Evolutionary conservation across 257 asterid genomes (phyloP), one percentile per base, ranked within the genome.

Genomic region (Apocynum venetum): DNA sequence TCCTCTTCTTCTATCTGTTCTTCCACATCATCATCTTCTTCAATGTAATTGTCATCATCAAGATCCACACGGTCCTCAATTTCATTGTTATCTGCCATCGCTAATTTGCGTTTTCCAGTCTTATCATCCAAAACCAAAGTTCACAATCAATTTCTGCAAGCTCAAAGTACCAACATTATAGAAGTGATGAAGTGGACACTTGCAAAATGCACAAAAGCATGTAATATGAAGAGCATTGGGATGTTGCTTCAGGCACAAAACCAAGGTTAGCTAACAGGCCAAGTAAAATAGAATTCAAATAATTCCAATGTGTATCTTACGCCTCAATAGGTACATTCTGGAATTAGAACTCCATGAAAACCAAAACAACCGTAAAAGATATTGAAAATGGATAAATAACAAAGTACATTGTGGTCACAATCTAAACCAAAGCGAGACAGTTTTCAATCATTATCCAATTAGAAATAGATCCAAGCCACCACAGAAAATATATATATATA

Each of bases 41-140:
- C 97, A 2, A 87, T 79, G 84, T 89, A 94, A 84, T 90, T 89
- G 79, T 94, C 98, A 82, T 92, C 97, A 73, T 94, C 97, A 75
- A 94, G 90, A 75, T 94, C 97, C 83, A 92, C 97, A 46, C 88
- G 95, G 84, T 94, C 98, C 68, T 92, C 97, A 77, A 89, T 83
- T 83, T 94, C 97, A 81, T 89, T 86, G 83, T 89, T 91, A 79
- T 92, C 97, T 35, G 92, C 88, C 98, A 94, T 91, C 73, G 85
- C 81, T 82, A 70, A n/a, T 83, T 82, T 75, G 75, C 10, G 73
- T 48, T 68, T 70, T 83, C 80, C 41, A 85, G 78, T 81, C 84
- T 85, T 70, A 76, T 78, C 88, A 82, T 86, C 81, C 92, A 89
- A 83, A 78, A 81, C 86, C 79, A 64, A 79, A 81, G 76, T 72